phyloP scores from a whole-genome alignment of 306 rosid species.

The Casuarina cunninghamiana region DNA sequence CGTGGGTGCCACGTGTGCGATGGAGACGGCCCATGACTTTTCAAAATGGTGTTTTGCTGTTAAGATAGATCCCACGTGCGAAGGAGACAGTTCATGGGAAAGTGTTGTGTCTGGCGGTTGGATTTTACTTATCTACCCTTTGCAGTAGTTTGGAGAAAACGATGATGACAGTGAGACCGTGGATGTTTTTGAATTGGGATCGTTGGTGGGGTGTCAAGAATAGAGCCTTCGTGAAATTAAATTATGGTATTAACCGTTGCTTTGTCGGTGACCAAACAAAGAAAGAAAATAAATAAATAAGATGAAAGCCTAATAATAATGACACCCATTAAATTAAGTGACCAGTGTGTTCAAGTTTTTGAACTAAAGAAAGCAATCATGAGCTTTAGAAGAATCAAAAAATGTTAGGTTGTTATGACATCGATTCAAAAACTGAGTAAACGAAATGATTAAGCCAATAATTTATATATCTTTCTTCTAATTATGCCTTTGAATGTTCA shows the following conservation, averaged over 20 bases:
- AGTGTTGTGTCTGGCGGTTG: not conserved
- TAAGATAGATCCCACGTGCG: slow-evolving; percentile 48
- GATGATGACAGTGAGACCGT: slow-evolving; percentile 19
- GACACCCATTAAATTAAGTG: not conserved
- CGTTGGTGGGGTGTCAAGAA: not conserved
- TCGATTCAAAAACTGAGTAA: not conserved
- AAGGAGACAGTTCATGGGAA: slow-evolving; percentile 28
- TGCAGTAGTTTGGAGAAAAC: not conserved
- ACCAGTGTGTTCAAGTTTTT: slow-evolving; percentile 12
- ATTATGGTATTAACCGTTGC: no score
- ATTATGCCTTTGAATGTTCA: not conserved
- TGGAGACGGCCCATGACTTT: slow-evolving; percentile 35
- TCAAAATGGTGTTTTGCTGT: slow-evolving; percentile 12
- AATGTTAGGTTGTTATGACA: not conserved
- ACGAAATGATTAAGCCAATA: not conserved
- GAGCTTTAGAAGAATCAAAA: not conserved
- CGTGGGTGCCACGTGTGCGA: slow-evolving; percentile 38
- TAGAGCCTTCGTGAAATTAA: not conserved
- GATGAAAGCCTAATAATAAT: not conserved
- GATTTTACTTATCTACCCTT: slow-evolving; percentile 24
- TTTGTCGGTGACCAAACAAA: no score
- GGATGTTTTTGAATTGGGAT: slow-evolving; percentile 13
- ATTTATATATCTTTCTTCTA: not conserved
- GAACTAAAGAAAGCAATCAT: slow-evolving; percentile 21
- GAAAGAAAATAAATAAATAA: no score